These are phyloP conservation scores for Malbranchea cinnamomea DNA, from an alignment of 2,329 filamentous ascomycete species.

Conservation along the genomic window DNA sequence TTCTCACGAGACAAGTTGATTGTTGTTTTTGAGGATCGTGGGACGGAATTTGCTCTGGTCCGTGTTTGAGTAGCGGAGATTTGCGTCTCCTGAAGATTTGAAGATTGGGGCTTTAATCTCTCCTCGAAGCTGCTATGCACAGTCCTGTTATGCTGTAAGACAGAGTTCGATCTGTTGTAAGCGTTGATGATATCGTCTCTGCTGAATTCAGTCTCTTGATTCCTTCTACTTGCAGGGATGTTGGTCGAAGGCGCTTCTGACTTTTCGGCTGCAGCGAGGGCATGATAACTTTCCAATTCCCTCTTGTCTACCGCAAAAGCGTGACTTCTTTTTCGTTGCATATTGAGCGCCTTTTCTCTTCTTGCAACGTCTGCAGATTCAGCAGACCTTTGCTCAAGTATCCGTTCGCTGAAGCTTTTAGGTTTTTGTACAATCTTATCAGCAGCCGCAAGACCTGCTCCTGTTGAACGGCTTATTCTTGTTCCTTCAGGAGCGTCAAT, in stretches of 20 bases:
- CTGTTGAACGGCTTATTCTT: slow-evolving; percentile 1
- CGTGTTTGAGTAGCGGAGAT: neutral
- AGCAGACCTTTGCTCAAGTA: slow-evolving; percentile 50
- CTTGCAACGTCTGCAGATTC: slow-evolving; percentile 26
- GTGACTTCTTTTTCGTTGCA: slow-evolving; percentile 26
- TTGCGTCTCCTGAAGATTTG: too few species aligned
- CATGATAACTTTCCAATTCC: slow-evolving; percentile 29
- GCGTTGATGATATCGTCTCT: slow-evolving; percentile 44
- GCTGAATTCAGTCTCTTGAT: slow-evolving; percentile 40
- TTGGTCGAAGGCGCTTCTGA: slow-evolving; percentile 11
- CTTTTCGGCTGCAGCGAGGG: slow-evolving; percentile 20
- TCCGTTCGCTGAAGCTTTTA: slow-evolving; percentile 69
- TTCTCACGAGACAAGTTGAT: too few species aligned
- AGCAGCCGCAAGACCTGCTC: slow-evolving; percentile 9
- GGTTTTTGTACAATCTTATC: slow-evolving; percentile 12
- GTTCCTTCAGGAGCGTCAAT: slow-evolving; percentile 2
- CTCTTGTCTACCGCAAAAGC: slow-evolving; percentile 29
- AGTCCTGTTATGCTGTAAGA: slow-evolving; percentile 22
- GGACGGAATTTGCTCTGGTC: too few species aligned
- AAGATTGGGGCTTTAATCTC: too few species aligned
- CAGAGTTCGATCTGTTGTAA: slow-evolving; percentile 15
- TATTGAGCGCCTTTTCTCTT: slow-evolving; percentile 22
- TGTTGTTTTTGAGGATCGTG: too few species aligned
- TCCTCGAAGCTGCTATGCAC: slow-evolving; percentile 16
- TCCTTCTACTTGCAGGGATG: slow-evolving; percentile 34